Conservation (phyloP, 306 rosid genomes). For the Rosa rugosa region DNA sequence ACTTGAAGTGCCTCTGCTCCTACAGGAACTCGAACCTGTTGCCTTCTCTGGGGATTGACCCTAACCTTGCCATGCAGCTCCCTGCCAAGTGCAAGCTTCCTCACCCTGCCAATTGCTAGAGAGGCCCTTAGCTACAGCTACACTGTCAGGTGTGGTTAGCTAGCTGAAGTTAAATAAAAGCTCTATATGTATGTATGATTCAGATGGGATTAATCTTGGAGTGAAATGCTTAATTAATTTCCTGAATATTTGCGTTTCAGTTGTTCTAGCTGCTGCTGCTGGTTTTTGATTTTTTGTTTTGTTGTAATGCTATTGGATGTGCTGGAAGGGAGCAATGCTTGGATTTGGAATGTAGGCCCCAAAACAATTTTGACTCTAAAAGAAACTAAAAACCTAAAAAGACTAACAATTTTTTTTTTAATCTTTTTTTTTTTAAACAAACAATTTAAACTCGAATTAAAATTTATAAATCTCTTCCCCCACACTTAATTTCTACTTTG, state of each 20-base stretch:
- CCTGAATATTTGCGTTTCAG: not conserved
- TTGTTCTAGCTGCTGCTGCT: not conserved
- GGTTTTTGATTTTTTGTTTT: not conserved
- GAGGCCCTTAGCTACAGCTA: not conserved
- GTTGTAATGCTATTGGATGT: not conserved
- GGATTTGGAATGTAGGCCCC: not conserved
- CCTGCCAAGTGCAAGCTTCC: constrained; percentile 57
- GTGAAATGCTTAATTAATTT: not conserved
- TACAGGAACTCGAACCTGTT: constrained; percentile 48
- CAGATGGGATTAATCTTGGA: not conserved
- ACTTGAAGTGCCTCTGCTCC: constrained; percentile 51
- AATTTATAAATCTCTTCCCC: too few relatives aligned
- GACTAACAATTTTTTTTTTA: too few relatives aligned
- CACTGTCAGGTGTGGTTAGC: not conserved
- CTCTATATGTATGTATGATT: not conserved
- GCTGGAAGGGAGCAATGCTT: too few relatives aligned
- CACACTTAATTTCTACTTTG: too few relatives aligned
- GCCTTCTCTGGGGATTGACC: constrained; percentile 63
- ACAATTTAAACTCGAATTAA: too few relatives aligned
- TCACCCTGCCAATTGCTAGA: constrained; percentile 44
- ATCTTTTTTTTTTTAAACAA: too few relatives aligned
- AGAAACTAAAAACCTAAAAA: too few relatives aligned
- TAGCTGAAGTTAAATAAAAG: not conserved
- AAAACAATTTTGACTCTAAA: too few relatives aligned
- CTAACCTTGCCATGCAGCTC: constrained; percentile 52